phyloP scores from a whole-genome alignment of 139 green algal genomes.

The Chlorokybus atmophyticus region DNA sequence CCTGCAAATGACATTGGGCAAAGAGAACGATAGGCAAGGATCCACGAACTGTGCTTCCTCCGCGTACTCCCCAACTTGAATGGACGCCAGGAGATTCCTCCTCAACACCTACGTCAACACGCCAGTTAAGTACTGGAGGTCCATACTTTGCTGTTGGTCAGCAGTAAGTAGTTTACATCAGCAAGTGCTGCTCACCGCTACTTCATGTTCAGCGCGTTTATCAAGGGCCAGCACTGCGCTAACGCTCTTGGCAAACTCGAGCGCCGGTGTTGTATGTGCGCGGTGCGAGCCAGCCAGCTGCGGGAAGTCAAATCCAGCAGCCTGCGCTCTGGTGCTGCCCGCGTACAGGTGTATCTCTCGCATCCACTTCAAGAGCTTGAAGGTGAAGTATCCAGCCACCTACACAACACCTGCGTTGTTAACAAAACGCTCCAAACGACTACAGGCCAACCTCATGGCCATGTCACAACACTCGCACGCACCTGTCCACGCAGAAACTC shows the following conservation, averaged over 20 bases:
- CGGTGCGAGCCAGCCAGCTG: slow-evolving; percentile 63
- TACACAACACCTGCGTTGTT: no score
- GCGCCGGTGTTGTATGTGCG: slow-evolving; percentile 56
- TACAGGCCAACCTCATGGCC: no score
- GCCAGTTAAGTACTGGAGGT: no score
- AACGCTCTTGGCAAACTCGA: slow-evolving; percentile 67
- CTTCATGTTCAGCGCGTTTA: slow-evolving; percentile 30
- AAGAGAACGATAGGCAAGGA: slow-evolving; percentile 62
- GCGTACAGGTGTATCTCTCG: slow-evolving; percentile 4
- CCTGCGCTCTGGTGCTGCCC: not conserved
- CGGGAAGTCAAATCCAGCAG: slow-evolving; percentile 52
- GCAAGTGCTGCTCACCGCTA: slow-evolving; percentile 37
- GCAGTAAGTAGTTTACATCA: no score
- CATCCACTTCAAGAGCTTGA: slow-evolving; percentile 18
- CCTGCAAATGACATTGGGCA: slow-evolving; percentile 75
- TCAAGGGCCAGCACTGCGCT: slow-evolving; percentile 68
- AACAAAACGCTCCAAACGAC: no score
- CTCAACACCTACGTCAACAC: slow-evolving; percentile 33
- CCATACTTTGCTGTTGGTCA: no score
- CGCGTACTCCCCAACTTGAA: slow-evolving; percentile 71
- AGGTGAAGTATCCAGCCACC: no score
- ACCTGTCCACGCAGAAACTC: not conserved
- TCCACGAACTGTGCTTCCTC: slow-evolving; percentile 57
- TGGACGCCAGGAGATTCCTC: slow-evolving; percentile 60
- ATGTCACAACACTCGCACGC: no score